These are phyloP conservation scores for Trifolium dubium DNA, from an alignment of 306 rosid genomes.

Conservation along the genomic window DNA sequence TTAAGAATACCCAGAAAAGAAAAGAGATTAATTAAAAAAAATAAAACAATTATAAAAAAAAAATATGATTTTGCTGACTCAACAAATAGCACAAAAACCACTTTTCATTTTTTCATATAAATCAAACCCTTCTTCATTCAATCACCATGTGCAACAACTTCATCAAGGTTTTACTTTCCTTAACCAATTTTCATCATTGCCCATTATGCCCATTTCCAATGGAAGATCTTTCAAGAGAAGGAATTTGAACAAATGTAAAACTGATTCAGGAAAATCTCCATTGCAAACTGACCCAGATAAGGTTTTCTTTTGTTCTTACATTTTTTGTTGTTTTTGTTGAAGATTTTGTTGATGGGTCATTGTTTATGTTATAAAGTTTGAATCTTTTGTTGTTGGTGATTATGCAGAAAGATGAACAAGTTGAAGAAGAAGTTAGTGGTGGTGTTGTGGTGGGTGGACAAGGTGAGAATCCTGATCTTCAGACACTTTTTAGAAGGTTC, in stretches of 20 bases:
- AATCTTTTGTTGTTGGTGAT: slow-evolving; percentile 36
- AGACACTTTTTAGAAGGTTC: slow-evolving; percentile 68
- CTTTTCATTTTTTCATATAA: slow-evolving; percentile 33
- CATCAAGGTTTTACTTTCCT: slow-evolving; percentile 31
- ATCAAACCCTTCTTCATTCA: slow-evolving; percentile 29
- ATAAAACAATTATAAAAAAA: slow-evolving; percentile 3
- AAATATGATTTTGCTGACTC: slow-evolving; percentile 48
- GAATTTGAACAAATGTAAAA: slow-evolving; percentile 33
- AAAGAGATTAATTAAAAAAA: not conserved
- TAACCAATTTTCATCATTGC: slow-evolving; percentile 33
- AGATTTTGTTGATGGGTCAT: slow-evolving; percentile 27
- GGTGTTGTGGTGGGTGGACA: slow-evolving; percentile 34
- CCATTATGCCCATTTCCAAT: slow-evolving; percentile 27
- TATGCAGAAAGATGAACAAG: slow-evolving; percentile 45
- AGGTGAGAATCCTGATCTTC: slow-evolving; percentile 63
- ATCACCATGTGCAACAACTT: slow-evolving; percentile 36
- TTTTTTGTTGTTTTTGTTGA: slow-evolving; percentile 17
- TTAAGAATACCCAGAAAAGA: slow-evolving; percentile 38
- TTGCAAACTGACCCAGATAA: slow-evolving; percentile 58
- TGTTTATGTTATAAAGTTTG: slow-evolving; percentile 21
- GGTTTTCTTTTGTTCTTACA: slow-evolving; percentile 40
- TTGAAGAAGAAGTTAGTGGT: slow-evolving; percentile 19
- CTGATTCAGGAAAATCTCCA: slow-evolving; percentile 39
- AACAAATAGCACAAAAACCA: slow-evolving; percentile 36
- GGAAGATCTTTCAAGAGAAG: slow-evolving; percentile 42